Evolutionary conservation across 805 yeast species (phyloP), one percentile per base, ranked within the genome.

Genomic region (Tetrapisispora phaffii): DNA sequence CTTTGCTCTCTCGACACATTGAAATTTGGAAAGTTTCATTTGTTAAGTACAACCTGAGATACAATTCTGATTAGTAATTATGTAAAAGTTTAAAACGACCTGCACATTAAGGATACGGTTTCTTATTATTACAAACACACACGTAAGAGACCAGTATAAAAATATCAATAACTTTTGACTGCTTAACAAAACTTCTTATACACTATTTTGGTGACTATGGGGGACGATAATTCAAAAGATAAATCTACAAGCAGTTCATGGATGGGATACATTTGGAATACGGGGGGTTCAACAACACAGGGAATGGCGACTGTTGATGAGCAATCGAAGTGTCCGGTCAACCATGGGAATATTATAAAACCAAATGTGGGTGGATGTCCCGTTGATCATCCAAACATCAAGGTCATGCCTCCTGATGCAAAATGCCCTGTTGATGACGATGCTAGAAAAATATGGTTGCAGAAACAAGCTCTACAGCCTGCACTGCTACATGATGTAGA

Each of bases 341-440:
- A 16, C 24, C 44, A 34, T 22, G 26, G 19, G 16, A 34, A 20
- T 6, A 9, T 4, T 10, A 15, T 17, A 4, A 26, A 16, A 4
- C 15, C 8, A n/a, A 13, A 26, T 7, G 19, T 17, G 8, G 34
- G 13, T 16, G 26, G 3, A 17, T 41, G 44, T 17, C 44, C 44
- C 4, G 39, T 35, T 7, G 36, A 29, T 22, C 44, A 42, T 29
- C 36, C 40, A 3, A 28, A 34, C 1, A n/a, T 34, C 2, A 7
- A n/a, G 19, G 34, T 8, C 8, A 4, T 19, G 5, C 24, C 42
- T 19, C 8, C 20, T 5, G 44, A 34, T 35, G 39, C 40, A 12
- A 42, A 67, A 47, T 84, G 90, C 55, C 90, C 90, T 1, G 89
- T 84, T 19, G 84, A 80, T 52, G 83, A 75, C 49, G 60, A 60